phyloP scores from a whole-genome alignment of 208 protist genomes.

The Perkinsela sp. region DNA sequence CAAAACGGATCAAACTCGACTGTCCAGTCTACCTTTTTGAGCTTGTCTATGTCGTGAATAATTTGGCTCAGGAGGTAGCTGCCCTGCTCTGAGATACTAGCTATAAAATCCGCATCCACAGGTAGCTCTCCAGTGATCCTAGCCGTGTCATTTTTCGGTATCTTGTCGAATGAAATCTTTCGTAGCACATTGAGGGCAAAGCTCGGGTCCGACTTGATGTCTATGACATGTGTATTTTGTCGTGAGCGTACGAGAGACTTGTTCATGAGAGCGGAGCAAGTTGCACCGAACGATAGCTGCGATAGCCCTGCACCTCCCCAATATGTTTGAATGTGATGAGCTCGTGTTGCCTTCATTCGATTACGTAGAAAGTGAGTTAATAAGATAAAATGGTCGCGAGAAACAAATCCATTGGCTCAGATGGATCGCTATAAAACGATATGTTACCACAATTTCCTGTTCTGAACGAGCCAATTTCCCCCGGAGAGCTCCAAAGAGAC shows the following conservation, averaged over 20 bases:
- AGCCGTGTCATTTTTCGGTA: neutral
- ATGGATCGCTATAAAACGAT: no score
- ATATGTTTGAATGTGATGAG: slow-evolving; percentile 1
- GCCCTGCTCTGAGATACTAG: slow-evolving; percentile 20
- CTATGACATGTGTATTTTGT: neutral
- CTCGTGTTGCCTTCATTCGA: no score
- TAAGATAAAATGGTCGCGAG: no score
- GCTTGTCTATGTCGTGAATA: slow-evolving; percentile 39
- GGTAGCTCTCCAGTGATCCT: neutral
- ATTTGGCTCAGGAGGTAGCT: slow-evolving; percentile 42
- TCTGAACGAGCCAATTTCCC: neutral
- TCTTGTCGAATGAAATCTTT: neutral
- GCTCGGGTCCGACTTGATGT: neutral
- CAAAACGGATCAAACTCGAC: slow-evolving; percentile 64
- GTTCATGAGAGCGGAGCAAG: neutral
- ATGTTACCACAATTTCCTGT: neutral
- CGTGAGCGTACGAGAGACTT: neutral
- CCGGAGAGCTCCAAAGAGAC: neutral
- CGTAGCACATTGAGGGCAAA: neutral
- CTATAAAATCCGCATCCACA: neutral
- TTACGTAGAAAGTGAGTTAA: no score
- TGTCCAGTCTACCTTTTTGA: slow-evolving; percentile 39
- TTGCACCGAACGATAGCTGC: neutral
- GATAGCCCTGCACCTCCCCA: neutral
- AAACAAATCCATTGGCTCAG: no score